These are phyloP conservation scores for Heteromeles arbutifolia DNA, from an alignment of 306 rosid genomes.

Conservation along the genomic window DNA sequence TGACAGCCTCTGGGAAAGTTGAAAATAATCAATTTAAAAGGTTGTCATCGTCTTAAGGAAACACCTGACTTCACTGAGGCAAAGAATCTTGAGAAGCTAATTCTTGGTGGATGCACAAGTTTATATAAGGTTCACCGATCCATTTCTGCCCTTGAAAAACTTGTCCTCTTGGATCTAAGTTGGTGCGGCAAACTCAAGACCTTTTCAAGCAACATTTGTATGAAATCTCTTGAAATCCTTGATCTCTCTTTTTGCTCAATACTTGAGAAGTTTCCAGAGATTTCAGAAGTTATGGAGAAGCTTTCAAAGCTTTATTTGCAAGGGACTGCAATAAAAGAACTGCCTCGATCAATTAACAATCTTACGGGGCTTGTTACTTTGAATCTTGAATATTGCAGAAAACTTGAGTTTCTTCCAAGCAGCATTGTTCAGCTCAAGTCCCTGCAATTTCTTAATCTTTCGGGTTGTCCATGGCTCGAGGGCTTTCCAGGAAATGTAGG, in stretches of 20 bases:
- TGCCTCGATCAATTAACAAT: not conserved
- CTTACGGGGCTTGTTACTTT: not conserved
- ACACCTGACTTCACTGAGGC: conserved; percentile 11
- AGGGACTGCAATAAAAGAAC: not conserved
- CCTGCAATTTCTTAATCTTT: too few relatives aligned
- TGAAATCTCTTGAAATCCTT: not conserved
- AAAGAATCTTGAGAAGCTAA: not conserved
- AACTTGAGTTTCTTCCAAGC: not conserved
- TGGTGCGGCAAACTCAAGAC: not conserved
- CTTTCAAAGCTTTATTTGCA: not conserved
- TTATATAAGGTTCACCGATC: conserved; percentile 3
- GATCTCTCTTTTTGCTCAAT: conserved; percentile 1
- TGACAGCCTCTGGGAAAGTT: conserved; percentile 7
- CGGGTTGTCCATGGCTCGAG: too few relatives aligned
- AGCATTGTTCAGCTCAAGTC: not conserved
- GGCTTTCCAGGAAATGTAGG: too few relatives aligned
- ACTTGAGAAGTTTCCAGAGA: not conserved
- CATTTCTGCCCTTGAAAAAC: not conserved
- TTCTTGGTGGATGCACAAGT: not conserved
- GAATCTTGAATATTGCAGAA: not conserved
- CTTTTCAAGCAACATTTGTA: not conserved
- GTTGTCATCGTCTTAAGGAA: not conserved
- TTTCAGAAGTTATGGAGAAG: not conserved
- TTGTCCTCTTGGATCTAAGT: not conserved
- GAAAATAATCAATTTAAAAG: not conserved